Conservation (phyloP, 2,329 filamentous ascomycete species). For the Pseudonectria buxi region DNA sequence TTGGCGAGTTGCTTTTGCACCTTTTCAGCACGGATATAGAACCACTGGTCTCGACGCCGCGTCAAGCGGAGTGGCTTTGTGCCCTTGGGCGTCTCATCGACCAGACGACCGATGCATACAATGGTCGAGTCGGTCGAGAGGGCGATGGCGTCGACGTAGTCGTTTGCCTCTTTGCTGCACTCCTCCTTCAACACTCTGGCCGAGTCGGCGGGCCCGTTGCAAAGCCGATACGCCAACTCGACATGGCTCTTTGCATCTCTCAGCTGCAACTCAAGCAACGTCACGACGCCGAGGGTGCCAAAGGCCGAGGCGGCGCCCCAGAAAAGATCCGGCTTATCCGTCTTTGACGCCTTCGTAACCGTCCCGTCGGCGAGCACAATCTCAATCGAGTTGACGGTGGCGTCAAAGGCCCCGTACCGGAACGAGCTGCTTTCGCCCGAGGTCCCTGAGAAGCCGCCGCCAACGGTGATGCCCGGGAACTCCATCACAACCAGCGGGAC, state of each 20-base stretch:
- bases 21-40: constrained; percentile 60
- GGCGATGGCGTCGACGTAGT: constrained; percentile 66
- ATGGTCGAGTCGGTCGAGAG: constrained; percentile 50
- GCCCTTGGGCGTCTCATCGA: constrained; percentile 36
- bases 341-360: constrained; percentile 46
- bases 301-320: constrained; percentile 58
- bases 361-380: constrained; percentile 58
- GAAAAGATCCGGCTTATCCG: constrained; percentile 53
- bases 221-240: constrained; percentile 49
- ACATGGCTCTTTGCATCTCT: constrained; percentile 49
- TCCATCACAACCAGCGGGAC: constrained; percentile 64
- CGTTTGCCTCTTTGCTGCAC: constrained; percentile 34
- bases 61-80: constrained; percentile 41
- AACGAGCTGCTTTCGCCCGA: constrained; percentile 64
- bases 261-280: constrained; percentile 54
- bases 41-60: constrained; percentile 61
- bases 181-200: constrained; percentile 39
- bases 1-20: constrained; percentile 23
- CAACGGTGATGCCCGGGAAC: constrained; percentile 65
- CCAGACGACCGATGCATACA: constrained; percentile 54
- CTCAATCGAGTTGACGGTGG: constrained; percentile 54
- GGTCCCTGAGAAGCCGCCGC: constrained; percentile 59
- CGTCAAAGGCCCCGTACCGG: constrained; percentile 59
- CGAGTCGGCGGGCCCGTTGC: constrained; percentile 32
- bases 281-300: constrained; percentile 61